These are phyloP conservation scores for Kazachstania taianensis DNA, from an alignment of 805 yeast genomes.

Conservation along the genomic window DNA sequence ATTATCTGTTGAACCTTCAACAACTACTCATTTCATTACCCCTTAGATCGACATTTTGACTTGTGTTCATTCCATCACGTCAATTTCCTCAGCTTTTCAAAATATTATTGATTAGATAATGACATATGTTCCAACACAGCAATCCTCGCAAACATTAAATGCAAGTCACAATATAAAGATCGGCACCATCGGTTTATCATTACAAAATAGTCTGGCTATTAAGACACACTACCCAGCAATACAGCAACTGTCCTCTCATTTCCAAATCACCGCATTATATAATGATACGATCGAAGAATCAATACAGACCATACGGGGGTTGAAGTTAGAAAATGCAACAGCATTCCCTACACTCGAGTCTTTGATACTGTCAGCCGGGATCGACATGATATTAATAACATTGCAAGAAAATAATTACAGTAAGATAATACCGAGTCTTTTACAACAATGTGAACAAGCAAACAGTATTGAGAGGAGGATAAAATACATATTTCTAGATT, in stretches of 20 bases:
- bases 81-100: too few relatives aligned
- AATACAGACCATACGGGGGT: conserved; percentile 8
- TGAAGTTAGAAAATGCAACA: conserved; percentile 10
- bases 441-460: conserved; percentile 6
- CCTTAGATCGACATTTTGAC: too few relatives aligned
- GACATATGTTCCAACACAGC: too few relatives aligned
- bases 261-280: conserved; percentile 11
- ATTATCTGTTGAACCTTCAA: too few relatives aligned
- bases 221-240: conserved; percentile 15
- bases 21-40: too few relatives aligned
- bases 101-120: too few relatives aligned
- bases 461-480: conserved; percentile 1
- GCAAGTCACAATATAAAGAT: too few relatives aligned
- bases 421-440: conserved; percentile 6
- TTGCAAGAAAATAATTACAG: conserved; percentile 10
- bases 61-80: too few relatives aligned
- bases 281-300: conserved; percentile 10
- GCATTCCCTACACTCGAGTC: conserved; percentile 10
- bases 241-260: conserved; percentile 11
- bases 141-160: too few relatives aligned
- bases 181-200: conserved; percentile 13
- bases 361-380: conserved; percentile 7
- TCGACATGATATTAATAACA: conserved; percentile 15
- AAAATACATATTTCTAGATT: conserved; percentile 14
- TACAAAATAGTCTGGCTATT: conserved; percentile 13